phyloP scores from a whole-genome alignment of 2,329 filamentous ascomycete genomes.

The Colletotrichum eleusines region DNA sequence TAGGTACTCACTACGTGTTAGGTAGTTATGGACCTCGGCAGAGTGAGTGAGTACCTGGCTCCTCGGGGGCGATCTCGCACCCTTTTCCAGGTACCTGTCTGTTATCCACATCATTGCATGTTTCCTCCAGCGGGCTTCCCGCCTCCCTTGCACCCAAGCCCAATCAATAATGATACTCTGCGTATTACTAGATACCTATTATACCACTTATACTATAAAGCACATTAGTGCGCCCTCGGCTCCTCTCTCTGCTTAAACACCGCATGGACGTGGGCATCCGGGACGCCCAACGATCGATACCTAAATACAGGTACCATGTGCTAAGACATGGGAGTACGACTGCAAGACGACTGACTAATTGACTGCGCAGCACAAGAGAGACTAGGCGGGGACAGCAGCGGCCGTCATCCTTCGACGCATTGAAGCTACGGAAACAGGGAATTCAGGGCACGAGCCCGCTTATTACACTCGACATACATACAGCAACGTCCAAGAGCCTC shows the following conservation, averaged over 20 bases:
- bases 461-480: neutral
- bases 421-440: neutral
- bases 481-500: neutral
- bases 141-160: conserved; percentile 28
- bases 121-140: conserved; percentile 30
- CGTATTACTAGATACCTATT: conserved; percentile 1
- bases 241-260: neutral
- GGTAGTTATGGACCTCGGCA: neutral
- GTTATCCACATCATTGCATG: conserved; percentile 10
- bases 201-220: neutral
- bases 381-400: neutral
- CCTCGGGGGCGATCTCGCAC: neutral
- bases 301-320: too few relatives aligned
- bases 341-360: neutral
- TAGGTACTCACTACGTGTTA: too few relatives aligned
- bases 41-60: neutral
- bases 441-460: neutral
- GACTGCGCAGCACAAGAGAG: neutral
- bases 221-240: conserved; percentile 8
- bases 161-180: conserved; percentile 12
- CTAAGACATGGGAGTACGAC: neutral
- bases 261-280: neutral
- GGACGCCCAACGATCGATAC: neutral
- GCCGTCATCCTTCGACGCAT: neutral
- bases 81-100: conserved; percentile 5